These are phyloP conservation scores for Aspergillus chevalieri DNA, from an alignment of 2,329 filamentous ascomycete species.

Conservation along the genomic window DNA sequence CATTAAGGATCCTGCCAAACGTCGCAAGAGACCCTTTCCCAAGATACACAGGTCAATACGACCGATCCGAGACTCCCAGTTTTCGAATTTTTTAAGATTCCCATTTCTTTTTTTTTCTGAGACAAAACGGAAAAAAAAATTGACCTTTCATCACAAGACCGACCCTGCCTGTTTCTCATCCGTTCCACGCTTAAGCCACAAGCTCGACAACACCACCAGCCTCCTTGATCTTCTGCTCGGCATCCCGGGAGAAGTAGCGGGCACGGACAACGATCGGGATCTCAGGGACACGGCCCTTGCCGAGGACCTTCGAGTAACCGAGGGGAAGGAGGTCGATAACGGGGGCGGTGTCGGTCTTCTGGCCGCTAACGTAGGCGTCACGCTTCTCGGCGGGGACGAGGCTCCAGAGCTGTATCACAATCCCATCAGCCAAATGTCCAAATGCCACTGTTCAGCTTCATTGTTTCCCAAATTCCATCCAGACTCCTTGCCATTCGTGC, in stretches of 20 bases:
- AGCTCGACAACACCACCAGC: constrained; percentile 94
- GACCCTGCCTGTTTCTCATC: constrained; percentile 21
- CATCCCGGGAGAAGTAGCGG: constrained; percentile 89
- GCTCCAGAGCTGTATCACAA: constrained; percentile 69
- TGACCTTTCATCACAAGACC: constrained; percentile 25
- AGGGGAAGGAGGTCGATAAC: constrained; percentile 96
- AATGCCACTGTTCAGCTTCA: background rate
- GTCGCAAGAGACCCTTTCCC: constrained; percentile 29
- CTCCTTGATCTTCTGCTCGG: constrained; percentile 98
- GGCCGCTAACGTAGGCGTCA: constrained; percentile 75
- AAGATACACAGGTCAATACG: constrained; percentile 25
- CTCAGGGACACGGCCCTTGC: constrained; percentile 92
- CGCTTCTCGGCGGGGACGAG: constrained; percentile 90
- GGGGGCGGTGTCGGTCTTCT: constrained; percentile 86
- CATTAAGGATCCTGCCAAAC: too few relatives aligned
- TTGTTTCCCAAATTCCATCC: background rate
- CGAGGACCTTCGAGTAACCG: constrained; percentile 97
- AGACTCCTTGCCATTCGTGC: background rate
- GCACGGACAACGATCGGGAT: constrained; percentile 92
- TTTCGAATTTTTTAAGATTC: constrained; percentile 10
- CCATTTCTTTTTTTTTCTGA: constrained; percentile 22
- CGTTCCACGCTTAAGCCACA: constrained; percentile 64
- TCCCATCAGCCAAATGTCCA: constrained; percentile 12
- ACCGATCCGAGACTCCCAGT: constrained; percentile 23
- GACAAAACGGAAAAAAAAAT: constrained; percentile 17